Base-by-base conservation (phyloP, 2,329 filamentous ascomycete species). In the Biscogniauxia marginata region DNA sequence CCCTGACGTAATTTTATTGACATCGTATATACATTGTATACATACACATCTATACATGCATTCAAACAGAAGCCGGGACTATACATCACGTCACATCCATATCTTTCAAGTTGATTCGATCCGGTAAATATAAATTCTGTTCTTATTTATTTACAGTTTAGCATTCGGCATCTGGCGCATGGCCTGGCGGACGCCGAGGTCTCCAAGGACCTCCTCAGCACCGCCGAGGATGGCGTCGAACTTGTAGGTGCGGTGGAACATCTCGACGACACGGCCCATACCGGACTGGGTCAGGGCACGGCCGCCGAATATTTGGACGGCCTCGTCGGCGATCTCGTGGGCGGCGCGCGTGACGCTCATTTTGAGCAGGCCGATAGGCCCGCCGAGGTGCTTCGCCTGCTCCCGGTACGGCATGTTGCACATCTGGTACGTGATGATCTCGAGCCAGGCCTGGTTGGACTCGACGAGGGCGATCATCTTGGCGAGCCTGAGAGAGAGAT, bases 341-440 rank as follows among this genome's bases (percentile, higher is more conserved):
- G 90, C 89, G 44, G 86, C 85, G 25, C 90, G 83, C 4, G 91
- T 96, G 48, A 81, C 77, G 73, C 85, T 89, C 73, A 88, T 89
- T 77, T 96, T 96, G 56, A 96, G 82, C 20, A 96, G 79, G 7
- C 86, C 91, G 61, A 96, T 92, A 23, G 91, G 90, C 0, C 91
- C 91, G 52, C 88, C 89, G 1, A 96, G 82, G 65, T 88, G 81
- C 68, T 85, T 84, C 21, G 88, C 79, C 72, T 96, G 91, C 70
- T 93, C 76, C 53, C 82, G 80, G 74, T 96, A 95, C 30, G 83
- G 83, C 89, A 96, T 91, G 71, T 91, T 80, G 77, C 83, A 88
- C 91, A 96, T 96, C 71, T 96, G 91, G 77, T 91, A 91, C 19
- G 90, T 91, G 68, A 95, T 86, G 45, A 84, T 85, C 73, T 96